Evolutionary conservation across 352 stramenopile genomes (phyloP), one percentile per base, ranked within the genome.

Genomic region (Pythium biforme): DNA sequence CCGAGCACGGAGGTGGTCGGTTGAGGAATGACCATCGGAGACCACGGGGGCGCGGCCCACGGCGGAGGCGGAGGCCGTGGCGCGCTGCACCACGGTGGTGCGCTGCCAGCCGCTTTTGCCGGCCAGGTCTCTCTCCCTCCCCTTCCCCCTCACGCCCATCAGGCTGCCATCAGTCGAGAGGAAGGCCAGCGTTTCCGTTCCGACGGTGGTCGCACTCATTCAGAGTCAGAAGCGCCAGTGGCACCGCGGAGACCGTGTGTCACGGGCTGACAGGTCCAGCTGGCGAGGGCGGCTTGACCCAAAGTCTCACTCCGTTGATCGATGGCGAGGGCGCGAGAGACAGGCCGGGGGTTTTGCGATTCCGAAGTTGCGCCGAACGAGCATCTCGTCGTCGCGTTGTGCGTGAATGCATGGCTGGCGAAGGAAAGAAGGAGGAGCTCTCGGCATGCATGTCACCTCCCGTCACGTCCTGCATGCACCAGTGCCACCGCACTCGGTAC

Each of bases 11-110:
- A 11, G 15, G 53, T 37, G 53, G 53, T 29, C 57, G 60, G 58
- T 68, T 72, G 59, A 43, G 49, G 59, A 72, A 68, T 72, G 37
- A 14, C 14, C 11, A 43, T 34, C 29, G 29, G 29, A 4, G 29
- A 10, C 29, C 4, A 10, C 31, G 31, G 1, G 31, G n/a, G n/a
- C n/a, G n/a, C n/a, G n/a, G n/a, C n/a, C n/a, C n/a, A n/a, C 31
- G 31, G 31, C 8, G 31, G 31, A 15, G 31, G 31, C 29, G 9
- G 29, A 5, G 34, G 34, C 12, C 12, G 37, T 34, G 31, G 31
- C 31, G 31, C 49, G 51, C 34, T 27, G 46, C 48, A 23, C 27
- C 12, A 14, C 37, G 23, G 20, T 39, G 39, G 37, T 7, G 39
- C 51, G 33, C 52, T 23, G 22, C 15, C n/a, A 29, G 40, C 11